Conservation (phyloP, 306 rosid species). For the Medicago lupulina region DNA sequence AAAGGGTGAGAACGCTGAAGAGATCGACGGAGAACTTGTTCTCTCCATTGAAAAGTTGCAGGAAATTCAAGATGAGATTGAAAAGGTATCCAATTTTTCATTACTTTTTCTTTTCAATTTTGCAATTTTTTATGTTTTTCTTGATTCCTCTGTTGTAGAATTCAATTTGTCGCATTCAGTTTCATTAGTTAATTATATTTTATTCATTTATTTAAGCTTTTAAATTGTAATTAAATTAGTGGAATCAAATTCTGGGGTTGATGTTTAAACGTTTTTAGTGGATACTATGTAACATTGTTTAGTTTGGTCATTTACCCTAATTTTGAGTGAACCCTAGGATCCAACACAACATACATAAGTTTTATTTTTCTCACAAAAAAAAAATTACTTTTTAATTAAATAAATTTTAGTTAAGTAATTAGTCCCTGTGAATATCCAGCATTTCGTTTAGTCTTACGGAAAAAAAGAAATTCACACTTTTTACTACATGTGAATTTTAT, state of each 20-base stretch:
- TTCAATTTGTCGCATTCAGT: not conserved
- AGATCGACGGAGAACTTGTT: slow-evolving; percentile 83
- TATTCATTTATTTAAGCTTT: not conserved
- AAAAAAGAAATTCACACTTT: too few species aligned
- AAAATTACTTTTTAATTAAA: too few species aligned
- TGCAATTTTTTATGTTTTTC: not conserved
- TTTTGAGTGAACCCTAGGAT: not conserved
- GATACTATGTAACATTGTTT: not conserved
- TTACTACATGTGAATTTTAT: too few species aligned
- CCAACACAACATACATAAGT: too few species aligned
- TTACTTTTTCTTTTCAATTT: not conserved
- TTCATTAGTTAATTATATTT: not conserved
- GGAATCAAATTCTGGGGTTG: not conserved
- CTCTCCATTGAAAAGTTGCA: slow-evolving; percentile 87
- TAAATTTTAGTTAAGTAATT: too few species aligned
- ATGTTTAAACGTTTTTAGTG: not conserved
- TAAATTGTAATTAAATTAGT: not conserved
- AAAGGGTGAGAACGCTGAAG: slow-evolving; percentile 47
- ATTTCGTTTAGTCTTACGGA: too few species aligned
- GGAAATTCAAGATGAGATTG: slow-evolving; percentile 97
- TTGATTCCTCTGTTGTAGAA: not conserved
- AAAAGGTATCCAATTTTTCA: slow-evolving; percentile 60
- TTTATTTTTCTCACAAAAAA: not conserved
- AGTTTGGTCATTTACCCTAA: not conserved
- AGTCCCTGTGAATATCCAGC: too few species aligned